These are phyloP conservation scores for Pichia sp. DNA, from an alignment of 1,139 yeast species.

Conservation along the genomic window DNA sequence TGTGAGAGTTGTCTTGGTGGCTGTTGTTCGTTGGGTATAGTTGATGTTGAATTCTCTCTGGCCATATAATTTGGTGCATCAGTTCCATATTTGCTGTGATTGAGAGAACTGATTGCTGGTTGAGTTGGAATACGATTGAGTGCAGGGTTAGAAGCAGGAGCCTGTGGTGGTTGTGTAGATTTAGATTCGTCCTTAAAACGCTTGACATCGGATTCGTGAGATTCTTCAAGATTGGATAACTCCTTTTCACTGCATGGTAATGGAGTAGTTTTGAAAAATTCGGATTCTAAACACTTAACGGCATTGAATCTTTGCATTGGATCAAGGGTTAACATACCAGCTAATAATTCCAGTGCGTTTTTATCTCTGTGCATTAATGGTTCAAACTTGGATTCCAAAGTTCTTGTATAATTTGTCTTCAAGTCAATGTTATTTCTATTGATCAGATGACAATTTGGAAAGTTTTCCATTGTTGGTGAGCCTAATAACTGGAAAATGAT, in stretches of 20 bases:
- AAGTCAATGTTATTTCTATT: constrained; percentile 51
- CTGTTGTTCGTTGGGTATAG: constrained; percentile 4
- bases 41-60: constrained; percentile 6
- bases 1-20: no score
- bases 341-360: constrained; percentile 43
- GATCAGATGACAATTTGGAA: constrained; percentile 64
- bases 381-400: constrained; percentile 50
- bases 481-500: constrained; percentile 80
- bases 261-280: constrained; percentile 66
- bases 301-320: constrained; percentile 79
- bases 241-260: constrained; percentile 52
- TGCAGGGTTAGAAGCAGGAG: no score
- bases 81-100: constrained; percentile 26
- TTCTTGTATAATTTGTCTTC: constrained; percentile 46
- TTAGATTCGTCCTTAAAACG: constrained; percentile 46
- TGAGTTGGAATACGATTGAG: neutral
- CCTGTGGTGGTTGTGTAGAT: neutral
- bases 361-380: constrained; percentile 21
- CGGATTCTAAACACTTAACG: constrained; percentile 67
- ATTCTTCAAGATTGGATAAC: constrained; percentile 75
- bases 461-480: constrained; percentile 61
- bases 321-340: constrained; percentile 58
- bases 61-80: constrained; percentile 12
- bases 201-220: constrained; percentile 85
- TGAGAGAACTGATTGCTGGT: constrained; percentile 20